These are phyloP conservation scores for Pestalotiopsis sp. DNA, from an alignment of 2,329 filamentous ascomycete genomes.

Conservation along the genomic window DNA sequence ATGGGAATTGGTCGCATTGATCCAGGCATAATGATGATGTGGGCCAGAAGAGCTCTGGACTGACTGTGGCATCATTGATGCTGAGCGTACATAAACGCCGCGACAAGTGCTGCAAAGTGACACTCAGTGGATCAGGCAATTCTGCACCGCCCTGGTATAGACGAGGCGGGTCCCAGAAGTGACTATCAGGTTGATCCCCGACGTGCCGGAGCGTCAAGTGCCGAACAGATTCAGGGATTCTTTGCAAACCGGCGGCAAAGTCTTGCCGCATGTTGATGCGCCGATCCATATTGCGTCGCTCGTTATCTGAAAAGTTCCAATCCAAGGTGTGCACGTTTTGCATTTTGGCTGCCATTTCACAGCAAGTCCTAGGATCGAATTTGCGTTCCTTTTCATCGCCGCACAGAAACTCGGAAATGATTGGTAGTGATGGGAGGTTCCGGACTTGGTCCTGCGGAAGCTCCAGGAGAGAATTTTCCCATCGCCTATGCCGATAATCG, in stretches of 20 bases:
- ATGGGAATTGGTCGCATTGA: neutral
- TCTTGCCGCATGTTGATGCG: neutral
- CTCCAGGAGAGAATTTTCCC: neutral
- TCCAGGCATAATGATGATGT: neutral
- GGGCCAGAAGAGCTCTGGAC: slow-evolving; percentile 1
- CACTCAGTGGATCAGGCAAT: neutral
- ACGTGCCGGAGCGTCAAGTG: neutral
- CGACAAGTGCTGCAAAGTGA: neutral
- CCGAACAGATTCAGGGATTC: neutral
- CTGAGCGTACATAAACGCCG: neutral
- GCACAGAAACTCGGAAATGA: neutral
- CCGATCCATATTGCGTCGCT: neutral
- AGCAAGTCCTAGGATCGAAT: neutral
- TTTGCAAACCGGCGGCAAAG: neutral
- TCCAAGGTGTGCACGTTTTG: slow-evolving; percentile 2
- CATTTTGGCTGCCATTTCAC: neutral
- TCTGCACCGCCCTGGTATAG: neutral
- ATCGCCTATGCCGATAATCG: neutral
- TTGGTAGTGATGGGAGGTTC: neutral
- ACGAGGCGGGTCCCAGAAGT: neutral
- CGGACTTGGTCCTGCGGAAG: neutral
- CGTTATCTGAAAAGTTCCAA: neutral
- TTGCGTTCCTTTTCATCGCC: neutral
- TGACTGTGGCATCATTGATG: neutral
- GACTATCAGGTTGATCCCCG: neutral